Evolutionary conservation across 2,329 filamentous ascomycete genomes (phyloP), one percentile per base, ranked within the genome.

Genomic region (Talaromyces sp.): DNA sequence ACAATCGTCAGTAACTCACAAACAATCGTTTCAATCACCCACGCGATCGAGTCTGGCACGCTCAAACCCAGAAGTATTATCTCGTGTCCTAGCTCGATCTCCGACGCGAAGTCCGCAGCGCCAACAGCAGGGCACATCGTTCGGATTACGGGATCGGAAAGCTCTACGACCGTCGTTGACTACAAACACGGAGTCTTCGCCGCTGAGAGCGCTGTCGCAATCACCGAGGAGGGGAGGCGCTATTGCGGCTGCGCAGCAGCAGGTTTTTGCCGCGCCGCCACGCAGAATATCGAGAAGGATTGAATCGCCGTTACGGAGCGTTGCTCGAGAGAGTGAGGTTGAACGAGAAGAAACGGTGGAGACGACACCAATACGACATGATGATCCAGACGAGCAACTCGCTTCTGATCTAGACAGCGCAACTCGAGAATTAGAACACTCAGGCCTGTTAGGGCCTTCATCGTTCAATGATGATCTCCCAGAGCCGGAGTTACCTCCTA

Each of bases 21-120:
- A 82, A 0, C 83, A 85, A 0, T 89, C 88, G 0, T 90, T 88
- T 72, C 85, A 85, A 63, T 89, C 88, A n/a, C 88, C 89, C 0
- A 90, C 88, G 0, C 86, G 83, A 72, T 83, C 88, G 13, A 91
- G 87, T 70, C 76, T 90, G 15, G 81, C 87, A 65, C 84, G 85
- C 68, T 83, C 85, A 58, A 85, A 89, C 67, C 86, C 88, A 0
- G 83, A 87, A 11, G 79, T 88, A 6, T 76, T 88, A 38, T 78
- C 82, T 64, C 80, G 82, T 68, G 72, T 73, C 74, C 78, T 72
- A 70, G 78, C 70, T 78, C 78, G 64, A 72, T 77, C 70, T 70
- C 78, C 70, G 71, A 77, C 49, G 66, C 76, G 67, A 76, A 78
- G 67, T 70, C 74, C 67, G 68, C 62, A 69, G 68, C 65, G 72